These are phyloP conservation scores for Hirsutella thompsonii DNA, from an alignment of 2,329 filamentous ascomycete species.

Conservation along the genomic window DNA sequence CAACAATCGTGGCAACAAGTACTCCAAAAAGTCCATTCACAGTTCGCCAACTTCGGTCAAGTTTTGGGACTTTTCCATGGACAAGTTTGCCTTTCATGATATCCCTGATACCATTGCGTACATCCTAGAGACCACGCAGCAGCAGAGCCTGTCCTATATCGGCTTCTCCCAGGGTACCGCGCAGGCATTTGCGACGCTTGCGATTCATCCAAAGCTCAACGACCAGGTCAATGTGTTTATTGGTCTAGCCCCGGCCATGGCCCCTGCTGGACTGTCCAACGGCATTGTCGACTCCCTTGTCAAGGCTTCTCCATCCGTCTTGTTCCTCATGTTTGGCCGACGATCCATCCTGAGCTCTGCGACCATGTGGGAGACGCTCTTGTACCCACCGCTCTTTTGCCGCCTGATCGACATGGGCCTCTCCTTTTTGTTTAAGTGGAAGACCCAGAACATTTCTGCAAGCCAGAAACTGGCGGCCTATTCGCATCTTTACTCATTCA, in stretches of 20 bases:
- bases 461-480: conserved; percentile 93
- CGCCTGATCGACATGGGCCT: conserved; percentile 74
- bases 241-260: conserved; percentile 91
- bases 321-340: conserved; percentile 87
- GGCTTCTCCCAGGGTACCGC: conserved; percentile 96
- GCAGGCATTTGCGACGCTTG: conserved; percentile 86
- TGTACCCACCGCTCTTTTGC: conserved; percentile 90
- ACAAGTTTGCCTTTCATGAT: conserved; percentile 95
- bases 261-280: conserved; percentile 79
- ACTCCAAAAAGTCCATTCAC: conserved; percentile 85
- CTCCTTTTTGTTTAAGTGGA: conserved; percentile 81
- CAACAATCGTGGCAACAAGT: conserved; percentile 98
- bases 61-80: conserved; percentile 98
- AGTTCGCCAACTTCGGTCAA: conserved; percentile 58
- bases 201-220: conserved; percentile 86
- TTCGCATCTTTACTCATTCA: conserved; percentile 91
- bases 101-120: conserved; percentile 93
- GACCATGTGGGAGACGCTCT: conserved; percentile 92
- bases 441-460: conserved; percentile 65
- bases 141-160: conserved; percentile 82
- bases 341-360: conserved; percentile 84
- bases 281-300: conserved; percentile 85
- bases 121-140: conserved; percentile 70
- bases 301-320: conserved; percentile 82
- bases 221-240: conserved; percentile 93